phyloP scores from a whole-genome alignment of 2,329 filamentous ascomycete genomes.

The Diplocarpon mali region DNA sequence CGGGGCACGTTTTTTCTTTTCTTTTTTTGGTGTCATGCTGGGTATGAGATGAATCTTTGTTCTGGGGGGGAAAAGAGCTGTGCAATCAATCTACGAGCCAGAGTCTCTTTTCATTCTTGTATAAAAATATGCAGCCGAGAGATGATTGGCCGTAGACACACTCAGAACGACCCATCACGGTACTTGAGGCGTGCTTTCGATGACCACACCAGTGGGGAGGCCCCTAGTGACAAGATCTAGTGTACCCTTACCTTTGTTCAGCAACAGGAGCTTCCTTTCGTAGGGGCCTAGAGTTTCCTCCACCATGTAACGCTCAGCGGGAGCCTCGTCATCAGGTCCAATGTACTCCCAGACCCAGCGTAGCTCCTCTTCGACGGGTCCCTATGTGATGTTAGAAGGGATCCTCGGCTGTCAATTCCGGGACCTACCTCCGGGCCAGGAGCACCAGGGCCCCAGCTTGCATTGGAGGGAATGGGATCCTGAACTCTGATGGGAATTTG shows the following conservation, averaged over 20 bases:
- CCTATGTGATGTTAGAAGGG: slow-evolving; percentile 2
- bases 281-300: slow-evolving; percentile 44
- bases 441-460: slow-evolving; percentile 16
- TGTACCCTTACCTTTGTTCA: slow-evolving; percentile 26
- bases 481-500: slow-evolving; percentile 17
- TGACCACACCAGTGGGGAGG: background rate
- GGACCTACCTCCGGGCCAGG: slow-evolving; percentile 19
- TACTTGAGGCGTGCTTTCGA: background rate
- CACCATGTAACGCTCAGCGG: slow-evolving; percentile 33
- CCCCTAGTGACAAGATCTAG: background rate
- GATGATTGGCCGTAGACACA: background rate
- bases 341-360: slow-evolving; percentile 46
- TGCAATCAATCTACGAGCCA: background rate
- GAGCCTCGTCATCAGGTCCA: slow-evolving; percentile 34
- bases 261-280: slow-evolving; percentile 36
- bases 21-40: background rate
- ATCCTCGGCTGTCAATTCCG: background rate
- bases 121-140: background rate
- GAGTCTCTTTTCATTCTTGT: background rate
- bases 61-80: background rate
- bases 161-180: background rate
- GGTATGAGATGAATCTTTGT: background rate
- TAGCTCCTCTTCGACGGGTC: slow-evolving; percentile 26
- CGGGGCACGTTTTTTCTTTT: background rate
- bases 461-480: slow-evolving; percentile 29